A percentile compares a stretch with the other conserved stretches of the same genome.
Conservation (phyloP, 2,329 filamentous ascomycete species). For the Leptographium radiaticola region DNA sequence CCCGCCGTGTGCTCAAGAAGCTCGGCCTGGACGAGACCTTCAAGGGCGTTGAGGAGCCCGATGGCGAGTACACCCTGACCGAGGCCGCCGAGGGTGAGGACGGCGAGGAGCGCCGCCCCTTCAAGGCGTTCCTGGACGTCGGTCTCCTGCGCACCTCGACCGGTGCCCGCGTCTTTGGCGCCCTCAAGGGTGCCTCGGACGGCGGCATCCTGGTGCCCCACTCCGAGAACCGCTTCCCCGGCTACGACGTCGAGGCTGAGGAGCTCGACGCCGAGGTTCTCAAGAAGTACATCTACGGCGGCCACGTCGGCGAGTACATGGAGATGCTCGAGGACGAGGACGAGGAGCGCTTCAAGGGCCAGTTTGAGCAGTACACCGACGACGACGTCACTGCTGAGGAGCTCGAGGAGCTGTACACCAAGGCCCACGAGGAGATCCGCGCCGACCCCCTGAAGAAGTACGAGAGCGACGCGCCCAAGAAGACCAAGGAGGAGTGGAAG, state of each 20-base stretch:
- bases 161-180: conserved; percentile 96
- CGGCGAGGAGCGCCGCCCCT: conserved; percentile 78
- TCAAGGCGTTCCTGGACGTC: conserved; percentile 98
- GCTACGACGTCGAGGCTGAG: conserved; percentile 93
- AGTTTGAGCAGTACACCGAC: conserved; percentile 97
- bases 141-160: conserved; percentile 95
- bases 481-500: conserved; percentile 97
- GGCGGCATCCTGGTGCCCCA: conserved; percentile 94
- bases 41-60: conserved; percentile 88
- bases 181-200: conserved; percentile 99
- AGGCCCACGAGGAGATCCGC: conserved; percentile 93
- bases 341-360: conserved; percentile 97
- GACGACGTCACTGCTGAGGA: conserved; percentile 93
- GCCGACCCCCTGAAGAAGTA: conserved; percentile 97
- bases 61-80: conserved; percentile 91
- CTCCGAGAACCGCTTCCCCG: conserved; percentile 99
- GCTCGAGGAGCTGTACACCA: conserved; percentile 89
- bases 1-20: conserved; percentile 94
- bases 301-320: conserved; percentile 99
- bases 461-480: conserved; percentile 63
- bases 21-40: conserved; percentile 90
- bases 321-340: conserved; percentile 98
- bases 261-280: conserved; percentile 95
- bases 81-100: conserved; percentile 87
- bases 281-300: conserved; percentile 98